Conservation (phyloP, 1,284 basidiomycete genomes). For the Melampsora larici-populina region DNA sequence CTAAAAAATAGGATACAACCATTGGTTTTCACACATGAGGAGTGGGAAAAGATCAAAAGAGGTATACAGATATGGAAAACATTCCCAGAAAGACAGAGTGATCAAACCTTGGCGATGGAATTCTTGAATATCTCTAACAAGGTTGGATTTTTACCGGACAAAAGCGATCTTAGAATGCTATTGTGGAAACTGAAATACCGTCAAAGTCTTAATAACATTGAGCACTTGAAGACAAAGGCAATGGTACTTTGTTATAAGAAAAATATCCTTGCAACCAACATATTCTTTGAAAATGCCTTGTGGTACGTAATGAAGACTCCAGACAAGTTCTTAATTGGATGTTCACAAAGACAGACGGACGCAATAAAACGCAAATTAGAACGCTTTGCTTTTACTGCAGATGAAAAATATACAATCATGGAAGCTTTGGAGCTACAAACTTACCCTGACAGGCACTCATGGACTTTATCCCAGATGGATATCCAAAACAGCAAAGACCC, state of each 20-base stretch:
- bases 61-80: neutral
- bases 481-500: too few species aligned
- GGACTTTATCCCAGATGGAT: too few species aligned
- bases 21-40: neutral
- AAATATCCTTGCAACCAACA: neutral
- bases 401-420: neutral
- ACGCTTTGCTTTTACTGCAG: slow-evolving; percentile 1
- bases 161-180: neutral
- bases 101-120: neutral
- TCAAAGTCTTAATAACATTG: neutral
- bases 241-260: neutral
- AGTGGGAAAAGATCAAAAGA: neutral
- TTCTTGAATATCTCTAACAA: neutral
- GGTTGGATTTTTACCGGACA: neutral
- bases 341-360: neutral
- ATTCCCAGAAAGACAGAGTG: neutral
- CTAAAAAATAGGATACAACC: neutral
- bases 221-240: neutral
- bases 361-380: neutral
- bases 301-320: neutral
- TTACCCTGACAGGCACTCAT: too few species aligned
- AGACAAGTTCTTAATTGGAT: neutral
- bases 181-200: neutral
- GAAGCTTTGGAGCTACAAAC: too few species aligned
- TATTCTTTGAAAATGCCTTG: slow-evolving; percentile 1